Base-by-base conservation (phyloP, 108 stramenopile genomes). In the Cyclotella distinguenda region DNA sequence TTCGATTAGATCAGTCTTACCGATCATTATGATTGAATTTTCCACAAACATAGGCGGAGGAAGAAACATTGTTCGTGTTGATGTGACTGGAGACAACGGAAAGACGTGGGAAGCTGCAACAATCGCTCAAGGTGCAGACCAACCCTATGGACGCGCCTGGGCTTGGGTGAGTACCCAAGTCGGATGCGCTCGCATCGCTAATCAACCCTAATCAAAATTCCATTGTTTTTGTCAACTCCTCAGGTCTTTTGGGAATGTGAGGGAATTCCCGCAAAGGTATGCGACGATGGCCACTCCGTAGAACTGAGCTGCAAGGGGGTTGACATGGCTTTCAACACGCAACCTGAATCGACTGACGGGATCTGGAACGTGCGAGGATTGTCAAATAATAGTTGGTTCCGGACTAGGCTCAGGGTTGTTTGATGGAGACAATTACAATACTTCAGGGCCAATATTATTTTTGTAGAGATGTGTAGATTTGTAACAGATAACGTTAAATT, bases 171-270 rank as follows among this genome's bases (percentile, higher is more conserved):
- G n/a, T n/a, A n/a, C n/a, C n/a, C n/a, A n/a, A n/a, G n/a, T n/a
- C n/a, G n/a, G n/a, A n/a, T n/a, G n/a, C n/a, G n/a, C n/a, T n/a
- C n/a, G n/a, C n/a, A n/a, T n/a, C n/a, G n/a, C n/a, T n/a, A n/a
- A n/a, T n/a, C n/a, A n/a, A n/a, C n/a, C n/a, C n/a, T n/a, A n/a
- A n/a, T n/a, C n/a, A n/a, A n/a, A n/a, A n/a, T n/a, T n/a, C n/a
- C n/a, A n/a, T n/a, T n/a, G n/a, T n/a, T n/a, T n/a, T n/a, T n/a
- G n/a, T n/a, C n/a, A n/a, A n/a, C n/a, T n/a, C n/a, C n/a, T n/a
- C n/a, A n/a, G n/a, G n/a, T n/a, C n/a, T 90, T 93, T 80, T 90
- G 91, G 91, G 86, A 88, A 68, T 84, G 86, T 39, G 77, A 81
- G 13, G 67, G 64, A 10, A 77, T 90, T 40, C 87, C 84, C 12